Evolutionary conservation across 768 basidiomycete species (phyloP), one percentile per base, ranked within the genome.

Genomic region (Kondoa subrosea): DNA sequence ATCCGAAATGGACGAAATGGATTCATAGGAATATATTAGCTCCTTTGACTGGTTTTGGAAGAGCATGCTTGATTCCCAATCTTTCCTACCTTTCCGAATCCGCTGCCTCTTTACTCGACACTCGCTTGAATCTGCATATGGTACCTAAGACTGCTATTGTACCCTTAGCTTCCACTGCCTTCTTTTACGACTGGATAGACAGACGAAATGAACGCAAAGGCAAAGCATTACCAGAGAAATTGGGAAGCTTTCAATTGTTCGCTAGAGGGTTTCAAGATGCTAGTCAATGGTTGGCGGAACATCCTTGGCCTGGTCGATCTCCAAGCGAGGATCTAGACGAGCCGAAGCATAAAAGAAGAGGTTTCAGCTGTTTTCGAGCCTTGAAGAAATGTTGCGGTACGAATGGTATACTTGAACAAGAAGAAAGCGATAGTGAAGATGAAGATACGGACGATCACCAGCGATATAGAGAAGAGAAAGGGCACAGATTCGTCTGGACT

Each of bases 221-320:
- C 3, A 89, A 89, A 74, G 81, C 82, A 1, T 76, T 91, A 25
- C 88, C 88, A 27, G 88, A 87, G 68, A 93, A 93, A 78, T 85
- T 91, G 63, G 91, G 91, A 4, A 88, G 87, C 73, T 85, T 91
- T 84, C 91, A 93, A 74, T 85, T 84, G 66, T 92, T 93, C 77
- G 78, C 91, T 73, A 83, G 88, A 71, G 89, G 90, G 16, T 92
- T 81, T 74, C 82, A 84, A 87, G 90, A 92, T 76, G 88, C 89
- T 0, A 89, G 88, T 1, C 88, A 88, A 62, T 92, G 91, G 73
- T 81, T 93, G 67, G 82, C 87, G 61, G 86, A 84, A 72, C 82
- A 92, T 74, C 89, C 90, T 1, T 90, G 86, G 86, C 91, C 91
- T 1, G 89, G n/a, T n/a, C n/a, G n/a, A n/a, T n/a, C n/a, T n/a